A percentile compares a stretch with the other conserved stretches of the same genome.
phyloP scores from a whole-genome alignment of 192 early-diverging fungal species.

The Coemansia sp. region DNA sequence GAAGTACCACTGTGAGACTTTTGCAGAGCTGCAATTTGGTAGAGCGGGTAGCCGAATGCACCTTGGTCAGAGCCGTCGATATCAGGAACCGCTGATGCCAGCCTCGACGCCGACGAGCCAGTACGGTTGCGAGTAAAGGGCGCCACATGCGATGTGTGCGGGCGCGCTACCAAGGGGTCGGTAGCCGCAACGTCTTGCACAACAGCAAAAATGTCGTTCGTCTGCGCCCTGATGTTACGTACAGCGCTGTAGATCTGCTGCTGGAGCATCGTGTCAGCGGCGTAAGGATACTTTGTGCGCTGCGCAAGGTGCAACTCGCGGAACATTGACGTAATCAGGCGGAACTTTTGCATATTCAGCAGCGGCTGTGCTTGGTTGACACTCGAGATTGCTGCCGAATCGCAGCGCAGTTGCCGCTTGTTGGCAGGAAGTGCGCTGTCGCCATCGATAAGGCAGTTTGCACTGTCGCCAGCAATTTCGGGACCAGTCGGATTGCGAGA shows the following conservation, averaged over 20 bases:
- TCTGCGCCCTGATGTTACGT: conserved; percentile 53
- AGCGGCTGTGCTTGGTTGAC: conserved; percentile 55
- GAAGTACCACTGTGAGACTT: conserved; percentile 24
- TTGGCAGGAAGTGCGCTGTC: neutral
- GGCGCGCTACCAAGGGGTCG: conserved; percentile 22
- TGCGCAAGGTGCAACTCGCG: conserved; percentile 55
- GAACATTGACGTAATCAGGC: conserved; percentile 57
- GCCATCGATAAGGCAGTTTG: neutral
- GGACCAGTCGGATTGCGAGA: conserved; percentile 44
- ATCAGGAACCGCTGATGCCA: neutral
- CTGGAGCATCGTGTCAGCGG: conserved; percentile 53
- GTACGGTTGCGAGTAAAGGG: conserved; percentile 40
- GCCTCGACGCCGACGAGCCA: conserved; percentile 43
- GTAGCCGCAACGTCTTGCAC: conserved; percentile 43
- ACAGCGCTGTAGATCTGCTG: conserved; percentile 57
- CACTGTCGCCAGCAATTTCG: neutral
- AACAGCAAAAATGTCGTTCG: conserved; percentile 50
- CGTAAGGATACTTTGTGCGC: conserved; percentile 56
- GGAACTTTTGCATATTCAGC: conserved; percentile 60
- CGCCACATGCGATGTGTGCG: conserved; percentile 25
- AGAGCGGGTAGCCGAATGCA: conserved; percentile 52
- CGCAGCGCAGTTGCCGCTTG: conserved; percentile 25
- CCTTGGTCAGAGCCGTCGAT: conserved; percentile 14
- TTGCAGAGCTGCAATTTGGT: conserved; percentile 50
- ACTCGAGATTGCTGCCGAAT: conserved; percentile 40